phyloP scores from a whole-genome alignment of 768 basidiomycete genomes.

The Mycena filopes region DNA sequence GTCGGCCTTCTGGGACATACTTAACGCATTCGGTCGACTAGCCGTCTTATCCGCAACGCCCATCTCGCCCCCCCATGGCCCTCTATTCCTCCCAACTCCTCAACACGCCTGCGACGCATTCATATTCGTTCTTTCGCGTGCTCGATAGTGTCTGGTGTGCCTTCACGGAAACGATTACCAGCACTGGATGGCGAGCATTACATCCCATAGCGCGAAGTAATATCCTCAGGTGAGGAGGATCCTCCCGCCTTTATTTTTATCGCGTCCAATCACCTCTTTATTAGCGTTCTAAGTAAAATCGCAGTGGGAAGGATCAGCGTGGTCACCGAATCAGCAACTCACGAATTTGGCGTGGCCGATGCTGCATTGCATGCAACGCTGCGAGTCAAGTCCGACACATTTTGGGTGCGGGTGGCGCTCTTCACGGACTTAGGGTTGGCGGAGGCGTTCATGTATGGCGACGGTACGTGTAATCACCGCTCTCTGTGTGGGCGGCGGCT shows the following conservation, averaged over 20 bases:
- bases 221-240: constrained; percentile 20
- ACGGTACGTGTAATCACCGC: constrained; percentile 19
- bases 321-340: constrained; percentile 2
- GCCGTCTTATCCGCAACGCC: background rate
- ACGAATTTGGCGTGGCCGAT: constrained; percentile 11
- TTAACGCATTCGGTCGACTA: background rate
- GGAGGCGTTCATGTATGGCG: constrained; percentile 33
- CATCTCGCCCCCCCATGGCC: constrained; percentile 4
- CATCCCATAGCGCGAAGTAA: constrained; percentile 18
- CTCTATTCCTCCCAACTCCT: constrained; percentile 31
- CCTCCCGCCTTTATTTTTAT: background rate
- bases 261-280: background rate
- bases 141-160: constrained; percentile 26
- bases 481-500: background rate
- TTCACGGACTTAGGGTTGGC: constrained; percentile 31
- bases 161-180: constrained; percentile 24
- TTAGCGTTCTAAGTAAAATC: constrained; percentile 25
- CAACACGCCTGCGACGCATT: constrained; percentile 28
- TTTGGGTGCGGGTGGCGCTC: constrained; percentile 30
- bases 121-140: constrained; percentile 27
- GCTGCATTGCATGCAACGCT: constrained; percentile 18
- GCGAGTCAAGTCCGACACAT: constrained; percentile 23
- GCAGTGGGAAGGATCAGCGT: constrained; percentile 25
- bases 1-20: too few relatives aligned
- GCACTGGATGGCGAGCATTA: constrained; percentile 16